phyloP scores from a whole-genome alignment of 2,329 filamentous ascomycete genomes.

The Cordyceps cateniannulata region DNA sequence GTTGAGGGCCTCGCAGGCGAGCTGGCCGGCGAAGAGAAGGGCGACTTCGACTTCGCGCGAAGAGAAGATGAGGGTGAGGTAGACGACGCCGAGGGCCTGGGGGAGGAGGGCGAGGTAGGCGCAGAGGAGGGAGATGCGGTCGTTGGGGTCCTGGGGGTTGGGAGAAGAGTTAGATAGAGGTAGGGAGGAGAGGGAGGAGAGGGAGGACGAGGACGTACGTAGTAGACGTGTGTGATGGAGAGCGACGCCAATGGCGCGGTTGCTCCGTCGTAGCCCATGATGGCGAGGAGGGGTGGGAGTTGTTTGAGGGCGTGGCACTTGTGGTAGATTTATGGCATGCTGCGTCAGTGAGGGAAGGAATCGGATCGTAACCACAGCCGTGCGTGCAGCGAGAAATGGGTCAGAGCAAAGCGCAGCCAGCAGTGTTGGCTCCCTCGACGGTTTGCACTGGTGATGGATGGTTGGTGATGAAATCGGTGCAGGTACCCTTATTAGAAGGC shows the following conservation, averaged over 20 bases:
- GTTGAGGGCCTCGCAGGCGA: slow-evolving; percentile 87
- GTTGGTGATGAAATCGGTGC: not conserved
- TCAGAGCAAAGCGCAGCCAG: not conserved
- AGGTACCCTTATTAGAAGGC: not conserved
- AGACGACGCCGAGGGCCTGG: slow-evolving; percentile 83
- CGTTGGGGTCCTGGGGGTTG: slow-evolving; percentile 67
- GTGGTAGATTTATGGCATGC: not conserved
- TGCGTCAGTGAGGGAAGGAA: not conserved
- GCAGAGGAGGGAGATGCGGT: slow-evolving; percentile 77
- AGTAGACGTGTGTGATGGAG: slow-evolving; percentile 92
- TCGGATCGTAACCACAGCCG: not conserved
- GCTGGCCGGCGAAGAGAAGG: slow-evolving; percentile 86
- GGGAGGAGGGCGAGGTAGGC: slow-evolving; percentile 93
- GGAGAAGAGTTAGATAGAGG: not conserved
- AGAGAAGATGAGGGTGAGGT: slow-evolving; percentile 83
- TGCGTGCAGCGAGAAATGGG: not conserved
- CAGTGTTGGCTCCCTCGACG: not conserved
- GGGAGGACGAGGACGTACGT: slow-evolving; percentile 53
- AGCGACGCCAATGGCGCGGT: slow-evolving; percentile 70
- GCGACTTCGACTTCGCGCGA: slow-evolving; percentile 84
- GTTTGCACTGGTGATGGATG: not conserved
- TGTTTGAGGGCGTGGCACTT: not conserved
- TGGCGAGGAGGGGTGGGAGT: not conserved
- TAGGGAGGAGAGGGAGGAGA: not conserved
- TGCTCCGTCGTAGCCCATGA: slow-evolving; percentile 8